Evolutionary conservation across 2,329 filamentous ascomycete species (phyloP), one percentile per base, ranked within the genome.

Genomic region (Immersiporthe knoxdaviesiana): DNA sequence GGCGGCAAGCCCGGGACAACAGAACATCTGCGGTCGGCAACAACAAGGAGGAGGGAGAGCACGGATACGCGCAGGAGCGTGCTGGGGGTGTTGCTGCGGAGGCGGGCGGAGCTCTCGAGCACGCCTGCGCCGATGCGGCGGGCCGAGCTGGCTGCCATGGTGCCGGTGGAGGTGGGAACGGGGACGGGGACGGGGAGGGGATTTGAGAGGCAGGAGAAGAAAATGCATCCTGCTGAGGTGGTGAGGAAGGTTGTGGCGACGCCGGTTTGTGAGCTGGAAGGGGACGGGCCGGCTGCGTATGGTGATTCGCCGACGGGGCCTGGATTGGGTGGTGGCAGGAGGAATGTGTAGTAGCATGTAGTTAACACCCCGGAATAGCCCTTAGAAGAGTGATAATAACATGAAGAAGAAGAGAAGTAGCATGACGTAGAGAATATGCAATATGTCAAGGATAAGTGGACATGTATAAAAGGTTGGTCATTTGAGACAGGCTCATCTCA

Each of bases 101-200:
- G 27, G 52, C 52, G 52, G 24, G 50, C 50, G 3, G 50, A 54
- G 14, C 50, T 54, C 4, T 54, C 50, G 24, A 54, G n/a, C n/a
- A 54, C 50, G 50, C 50, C 50, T 54, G 50, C 50, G 50, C 50
- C 50, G n/a, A n/a, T n/a, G 50, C 50, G 50, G 50, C 50, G 50
- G 52, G 24, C 52, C 11, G 52, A 56, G 52, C 52, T 56, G 52
- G 52, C 52, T 30, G 52, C 52, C 27, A 56, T 30, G 52, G 52
- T 56, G 24, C 27, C 52, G 3, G 27, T 16, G 1, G 52, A 56
- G 27, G 18, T 56, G 24, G 24, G 27, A 3, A 30, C 27, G 24
- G 27, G 14, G 14, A 56, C 32, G 24, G 24, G 27, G 5, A 30
- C 27, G 24, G 27, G 14, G 14, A 56, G 24, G 24, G 52, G n/a